Base-by-base conservation (phyloP, 75 land plant genomes). In the Pinus tabuliformis region DNA sequence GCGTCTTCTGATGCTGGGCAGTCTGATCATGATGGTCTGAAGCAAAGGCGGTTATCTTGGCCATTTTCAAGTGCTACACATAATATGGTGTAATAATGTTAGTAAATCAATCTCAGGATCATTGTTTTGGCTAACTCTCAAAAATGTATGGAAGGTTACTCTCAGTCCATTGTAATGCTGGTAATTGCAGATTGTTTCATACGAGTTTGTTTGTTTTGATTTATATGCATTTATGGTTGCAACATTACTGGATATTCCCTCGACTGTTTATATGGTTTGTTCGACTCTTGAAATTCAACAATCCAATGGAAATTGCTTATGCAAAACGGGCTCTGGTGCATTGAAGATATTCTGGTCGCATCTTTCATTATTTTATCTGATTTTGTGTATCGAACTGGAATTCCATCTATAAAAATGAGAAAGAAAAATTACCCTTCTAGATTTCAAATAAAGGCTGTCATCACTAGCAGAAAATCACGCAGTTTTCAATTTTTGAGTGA, bases 41-140 rank as follows among this genome's bases (percentile, higher is more conserved):
- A 81, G 64, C 84, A 89, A 56, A 75, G 90, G 59, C 83, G 84
- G n/a, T 66, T 89, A 78, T 89, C 89, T 30, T 87, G 91, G 86
- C 90, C 90, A 39, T 78, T 78, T 15, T 80, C 88, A 22, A 70
- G 37, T 30, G 62, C 7, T 62, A 71, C 75, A 30, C 36, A 15
- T 49, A 52, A 56, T 56, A 56, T 56, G 6, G 52, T 13, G 8
- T 68, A 68, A 68, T 3, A 18, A 39, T 68, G 49, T 42, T 20
- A 45, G 42, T 42, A 68, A 1, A 20, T 37, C n/a, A 68, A 17
- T 20, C 42, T 3, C n/a, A 42, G 37, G 7, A 3, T 68, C 12
- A 21, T 68, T 68, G 0, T 39, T 39, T 36, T 42, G 15, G 3
- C 0, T 37, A 20, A 68, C 18, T 42, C 22, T 42, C 49, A 0